Evolutionary conservation across 1,284 basidiomycete genomes (phyloP).

Genomic region (Golubevia pallescens): DNA sequence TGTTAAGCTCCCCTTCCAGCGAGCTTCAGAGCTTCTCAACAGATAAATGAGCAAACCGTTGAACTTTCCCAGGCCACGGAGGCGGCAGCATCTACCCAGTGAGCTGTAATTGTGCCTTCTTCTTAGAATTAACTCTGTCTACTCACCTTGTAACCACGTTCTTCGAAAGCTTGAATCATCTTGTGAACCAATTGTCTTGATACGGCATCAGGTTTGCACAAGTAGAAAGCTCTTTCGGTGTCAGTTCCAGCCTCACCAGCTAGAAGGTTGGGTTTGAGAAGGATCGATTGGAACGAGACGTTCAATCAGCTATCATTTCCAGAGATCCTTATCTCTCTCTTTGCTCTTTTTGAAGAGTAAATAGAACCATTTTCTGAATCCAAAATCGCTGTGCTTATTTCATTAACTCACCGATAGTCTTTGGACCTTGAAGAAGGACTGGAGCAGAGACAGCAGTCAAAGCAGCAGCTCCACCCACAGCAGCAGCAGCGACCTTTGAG

Average conservation of each 20-base stretch:
- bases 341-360: too few species aligned
- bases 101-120: too few species aligned
- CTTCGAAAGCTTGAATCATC: constrained; percentile 47
- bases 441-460: background rate
- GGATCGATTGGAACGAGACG: too few species aligned
- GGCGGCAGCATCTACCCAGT: too few species aligned
- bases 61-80: too few species aligned
- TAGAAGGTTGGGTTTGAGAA: background rate
- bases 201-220: constrained; percentile 58
- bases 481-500: background rate
- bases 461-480: background rate
- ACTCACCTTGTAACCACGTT: constrained; percentile 28
- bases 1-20: too few species aligned
- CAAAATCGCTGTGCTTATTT: too few species aligned
- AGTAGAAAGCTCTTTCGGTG: constrained; percentile 44
- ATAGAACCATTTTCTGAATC: background rate
- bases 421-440: constrained; percentile 37
- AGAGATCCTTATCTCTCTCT: too few species aligned
- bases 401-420: constrained; percentile 24
- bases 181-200: constrained; percentile 55
- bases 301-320: too few species aligned
- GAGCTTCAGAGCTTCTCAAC: too few species aligned
- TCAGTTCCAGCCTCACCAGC: constrained; percentile 48
- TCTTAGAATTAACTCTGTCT: constrained; percentile 1
- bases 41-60: too few species aligned